Evolutionary conservation across 139 green algal species (phyloP).

Genomic region (Ettlia oleoabundans): DNA sequence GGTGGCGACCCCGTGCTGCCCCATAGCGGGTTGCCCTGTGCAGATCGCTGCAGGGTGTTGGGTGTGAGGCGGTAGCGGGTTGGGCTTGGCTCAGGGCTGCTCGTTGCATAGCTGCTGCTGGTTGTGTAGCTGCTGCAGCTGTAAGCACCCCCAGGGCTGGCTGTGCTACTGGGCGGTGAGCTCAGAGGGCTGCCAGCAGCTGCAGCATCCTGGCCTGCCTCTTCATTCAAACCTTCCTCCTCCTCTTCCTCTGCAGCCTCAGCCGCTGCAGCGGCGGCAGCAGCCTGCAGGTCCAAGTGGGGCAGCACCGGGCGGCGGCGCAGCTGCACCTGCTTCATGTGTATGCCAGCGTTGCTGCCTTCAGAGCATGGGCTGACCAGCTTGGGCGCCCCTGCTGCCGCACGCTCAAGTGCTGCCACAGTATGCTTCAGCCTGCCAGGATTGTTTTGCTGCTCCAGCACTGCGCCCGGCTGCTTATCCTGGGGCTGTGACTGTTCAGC

Average conservation of each 20-base stretch:
- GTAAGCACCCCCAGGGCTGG: neutral
- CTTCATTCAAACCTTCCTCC: neutral
- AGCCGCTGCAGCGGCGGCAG: conserved; percentile 3
- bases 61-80: neutral
- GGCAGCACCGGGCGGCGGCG: conserved; percentile 7
- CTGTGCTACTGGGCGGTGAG: neutral
- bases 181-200: neutral
- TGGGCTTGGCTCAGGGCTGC: neutral
- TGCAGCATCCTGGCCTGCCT: neutral
- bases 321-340: too few species aligned
- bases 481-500: neutral
- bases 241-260: conserved; percentile 5
- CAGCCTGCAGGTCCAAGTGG: neutral
- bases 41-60: neutral
- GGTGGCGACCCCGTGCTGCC: too few species aligned
- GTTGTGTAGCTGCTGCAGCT: neutral
- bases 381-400: neutral
- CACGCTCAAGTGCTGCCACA: neutral
- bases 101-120: neutral
- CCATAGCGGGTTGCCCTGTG: conserved; percentile 24
- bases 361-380: too few species aligned
- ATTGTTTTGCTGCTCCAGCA: neutral
- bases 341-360: too few species aligned
- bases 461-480: neutral
- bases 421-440: neutral